Percentiles rank a stretch among this genome's conserved stretches.
Conservation (phyloP, 371 early-diverging fungal species). For the Lichtheimia corymbifera region DNA sequence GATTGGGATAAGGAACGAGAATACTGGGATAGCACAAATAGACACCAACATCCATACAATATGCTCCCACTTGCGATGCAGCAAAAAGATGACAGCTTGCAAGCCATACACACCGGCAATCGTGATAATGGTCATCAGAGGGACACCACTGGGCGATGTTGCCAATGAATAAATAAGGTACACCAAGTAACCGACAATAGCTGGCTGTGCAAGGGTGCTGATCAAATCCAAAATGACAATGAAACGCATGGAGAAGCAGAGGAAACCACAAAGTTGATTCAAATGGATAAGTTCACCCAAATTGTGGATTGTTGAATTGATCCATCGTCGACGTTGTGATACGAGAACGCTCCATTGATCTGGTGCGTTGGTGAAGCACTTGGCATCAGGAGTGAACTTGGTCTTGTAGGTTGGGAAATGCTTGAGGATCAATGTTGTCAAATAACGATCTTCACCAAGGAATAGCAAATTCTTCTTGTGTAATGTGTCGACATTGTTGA, state of each 20-base stretch:
- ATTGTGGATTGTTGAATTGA: constrained; percentile 96
- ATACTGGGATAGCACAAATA: constrained; percentile 61
- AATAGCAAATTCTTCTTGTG: constrained; percentile 90
- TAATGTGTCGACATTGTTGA: constrained; percentile 92
- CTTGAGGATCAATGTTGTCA: constrained; percentile 97
- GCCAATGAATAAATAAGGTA: constrained; percentile 68
- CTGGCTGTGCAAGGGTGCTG: constrained; percentile 89
- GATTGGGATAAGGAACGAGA: constrained; percentile 56
- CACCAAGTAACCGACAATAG: constrained; percentile 78
- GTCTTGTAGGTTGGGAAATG: constrained; percentile 95
- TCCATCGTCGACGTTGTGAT: constrained; percentile 97
- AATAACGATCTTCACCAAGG: constrained; percentile 85
- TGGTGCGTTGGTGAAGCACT: constrained; percentile 94
- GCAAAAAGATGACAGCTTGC: constrained; percentile 80
- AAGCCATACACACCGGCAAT: constrained; percentile 80
- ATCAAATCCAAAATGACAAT: constrained; percentile 90
- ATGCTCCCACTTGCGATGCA: constrained; percentile 73
- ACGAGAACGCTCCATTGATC: constrained; percentile 89
- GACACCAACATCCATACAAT: constrained; percentile 83
- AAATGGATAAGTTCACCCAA: constrained; percentile 86
- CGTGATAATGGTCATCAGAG: constrained; percentile 59
- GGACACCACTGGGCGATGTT: constrained; percentile 38
- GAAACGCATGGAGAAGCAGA: constrained; percentile 96
- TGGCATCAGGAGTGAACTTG: constrained; percentile 93
- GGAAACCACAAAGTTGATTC: constrained; percentile 90